Evolutionary conservation across 2,329 filamentous ascomycete genomes (phyloP), one percentile per base, ranked within the genome.

Genomic region (Fusarium subglutinans): DNA sequence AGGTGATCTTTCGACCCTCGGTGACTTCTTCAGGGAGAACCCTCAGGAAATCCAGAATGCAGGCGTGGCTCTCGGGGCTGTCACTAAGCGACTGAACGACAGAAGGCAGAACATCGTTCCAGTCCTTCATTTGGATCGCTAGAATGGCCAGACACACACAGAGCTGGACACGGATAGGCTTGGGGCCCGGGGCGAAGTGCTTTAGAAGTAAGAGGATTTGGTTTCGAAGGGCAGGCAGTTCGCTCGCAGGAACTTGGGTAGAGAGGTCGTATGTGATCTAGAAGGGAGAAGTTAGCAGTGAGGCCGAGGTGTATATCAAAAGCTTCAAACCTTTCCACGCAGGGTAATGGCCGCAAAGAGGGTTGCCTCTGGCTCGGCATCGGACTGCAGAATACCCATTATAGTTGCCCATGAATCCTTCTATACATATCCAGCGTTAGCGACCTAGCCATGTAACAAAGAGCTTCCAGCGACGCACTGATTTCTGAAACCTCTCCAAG

Each of bases 21-120:
- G 94, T 98, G 81, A 99, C 96, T 89, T 99, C 96, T 88, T 99
- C 96, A 64, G 96, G 96, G 76, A 99, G 91, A 79, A 99, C 95
- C 83, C 94, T 95, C 76, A 99, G 88, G 83, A 99, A 99, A 83
- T 99, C 96, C 80, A 99, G 88, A 79, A 98, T 93, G 82, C 93
- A 96, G 75, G 95, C 91, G 79, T 96, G 91, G 81, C 93, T 94
- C 80, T 92, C 90, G 69, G 92, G 90, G 79, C 93, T 92, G 81
- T 89, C 90, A 75, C 93, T 92, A 64, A 98, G 89, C 48, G 93
- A 90, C 63, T 91, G 89, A 61, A 97, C 93, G 55, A 98, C 93
- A 59, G 92, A 92, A 53, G 90, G 88, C 72, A 99, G 86, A 60
- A 98, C 96, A 82, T 98, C 93, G 84, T 97, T 96, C 96, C 96